Percentiles rank a stretch among this genome's conserved stretches.
Conservation (phyloP, 1,139 yeast species). For the Lodderomyces theae region DNA sequence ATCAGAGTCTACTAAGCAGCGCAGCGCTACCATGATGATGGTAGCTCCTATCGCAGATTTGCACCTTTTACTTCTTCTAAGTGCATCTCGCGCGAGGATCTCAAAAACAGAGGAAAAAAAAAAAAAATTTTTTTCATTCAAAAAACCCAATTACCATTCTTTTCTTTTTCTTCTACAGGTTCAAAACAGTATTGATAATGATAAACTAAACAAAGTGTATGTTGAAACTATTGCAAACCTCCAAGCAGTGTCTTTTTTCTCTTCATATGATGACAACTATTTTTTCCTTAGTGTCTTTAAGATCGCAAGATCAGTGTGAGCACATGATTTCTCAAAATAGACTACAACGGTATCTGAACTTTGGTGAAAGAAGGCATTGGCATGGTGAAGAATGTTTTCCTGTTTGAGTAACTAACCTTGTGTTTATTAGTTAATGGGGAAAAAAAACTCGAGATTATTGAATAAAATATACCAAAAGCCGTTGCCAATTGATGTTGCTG, state of each 20-base stretch:
- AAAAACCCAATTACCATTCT: neutral
- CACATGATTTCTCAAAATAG: conserved; percentile 81
- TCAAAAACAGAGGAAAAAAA: too few relatives aligned
- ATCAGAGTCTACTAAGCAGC: too few relatives aligned
- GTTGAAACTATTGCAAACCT: neutral
- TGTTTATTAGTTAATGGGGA: conserved; percentile 16
- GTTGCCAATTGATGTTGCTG: conserved; percentile 35
- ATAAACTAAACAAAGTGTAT: neutral
- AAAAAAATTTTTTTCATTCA: neutral
- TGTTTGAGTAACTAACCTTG: conserved; percentile 17
- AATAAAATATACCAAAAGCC: conserved; percentile 40
- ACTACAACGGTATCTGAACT: conserved; percentile 99
- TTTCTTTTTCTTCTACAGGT: neutral
- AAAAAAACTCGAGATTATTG: conserved; percentile 21
- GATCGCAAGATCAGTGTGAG: conserved; percentile 54
- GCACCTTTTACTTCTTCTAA: neutral
- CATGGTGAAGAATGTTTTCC: neutral
- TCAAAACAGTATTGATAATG: neutral
- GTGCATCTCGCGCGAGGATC: neutral
- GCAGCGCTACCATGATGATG: neutral
- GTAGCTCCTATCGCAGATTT: neutral
- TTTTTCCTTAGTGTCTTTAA: conserved; percentile 36
- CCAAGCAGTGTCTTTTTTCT: neutral
- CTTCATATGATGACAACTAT: conserved; percentile 3
- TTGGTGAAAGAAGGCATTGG: conserved; percentile 1